Base-by-base conservation (phyloP, 169 alveolate species). In the Eimeria brunetti region DNA sequence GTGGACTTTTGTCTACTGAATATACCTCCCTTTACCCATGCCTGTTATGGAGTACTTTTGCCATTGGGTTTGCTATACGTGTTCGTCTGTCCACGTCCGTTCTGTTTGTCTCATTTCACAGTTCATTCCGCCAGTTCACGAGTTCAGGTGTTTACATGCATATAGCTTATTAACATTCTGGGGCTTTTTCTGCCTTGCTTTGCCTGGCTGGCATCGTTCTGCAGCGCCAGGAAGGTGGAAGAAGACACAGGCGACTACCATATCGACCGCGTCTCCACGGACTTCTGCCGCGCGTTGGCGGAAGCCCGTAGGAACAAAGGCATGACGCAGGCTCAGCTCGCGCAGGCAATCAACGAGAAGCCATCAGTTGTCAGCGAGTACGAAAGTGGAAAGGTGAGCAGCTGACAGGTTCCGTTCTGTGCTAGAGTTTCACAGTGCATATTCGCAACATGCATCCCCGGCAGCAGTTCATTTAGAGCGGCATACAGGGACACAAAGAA, bases 331-430 rank as follows among this genome's bases (percentile, higher is more conserved):
- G 97, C 97, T 18, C 96, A 88, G 71, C 96, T 96, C 20, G 97
- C 97, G 18, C 96, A 96, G 92, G 96, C 96, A 38, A 91, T 96
- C 89, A 96, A 96, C 83, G 97, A 96, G 95, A 96, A 96, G 94
- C 94, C 96, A 16, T 90, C 97, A 20, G 97, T 95, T 30, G 83
- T 96, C 56, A 92, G 86, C 76, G 97, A 96, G 41, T 96, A 96
- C 58, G 97, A 96, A 83, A 89, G 94, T 38, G 97, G 97, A 8
- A 95, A 89, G 83, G 97, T 84, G 44, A 41, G 95, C 80, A 30
- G 49, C 24, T 14, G 51, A 20, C 46, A 69, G 30, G 27, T 64
- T 36, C 12, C n/a, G 33, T 36, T 33, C 24, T 33, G 51, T 33
- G 20, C 80, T 3, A 69, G 51, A 3, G n/a, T 11, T 69, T 12